phyloP scores from a whole-genome alignment of 192 early-diverging fungal species.

The Dimargaris verticillata region DNA sequence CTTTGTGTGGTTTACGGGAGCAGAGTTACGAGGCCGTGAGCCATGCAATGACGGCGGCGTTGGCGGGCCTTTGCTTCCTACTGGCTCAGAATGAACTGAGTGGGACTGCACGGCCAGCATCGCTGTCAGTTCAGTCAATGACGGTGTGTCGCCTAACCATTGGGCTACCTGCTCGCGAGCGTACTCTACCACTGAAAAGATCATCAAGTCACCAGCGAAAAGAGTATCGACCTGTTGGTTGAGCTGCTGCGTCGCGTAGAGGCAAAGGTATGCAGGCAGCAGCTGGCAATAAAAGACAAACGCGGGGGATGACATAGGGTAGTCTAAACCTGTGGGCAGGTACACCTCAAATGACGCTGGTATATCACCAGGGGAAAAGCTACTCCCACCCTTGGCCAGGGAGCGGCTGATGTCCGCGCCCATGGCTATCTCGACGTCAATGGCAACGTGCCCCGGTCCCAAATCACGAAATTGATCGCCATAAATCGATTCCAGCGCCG shows the following conservation, averaged over 20 bases:
- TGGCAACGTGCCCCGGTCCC: slow-evolving; percentile 10
- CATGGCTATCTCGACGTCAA: neutral
- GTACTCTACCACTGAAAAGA: slow-evolving; percentile 21
- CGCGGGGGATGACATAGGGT: slow-evolving; percentile 47
- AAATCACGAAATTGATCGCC: slow-evolving; percentile 30
- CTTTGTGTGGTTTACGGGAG: too few species aligned
- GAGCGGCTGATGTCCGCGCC: neutral
- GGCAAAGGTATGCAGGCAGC: slow-evolving; percentile 48
- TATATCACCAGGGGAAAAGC: too few species aligned
- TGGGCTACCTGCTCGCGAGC: neutral
- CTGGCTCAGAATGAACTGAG: neutral
- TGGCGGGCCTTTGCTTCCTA: neutral
- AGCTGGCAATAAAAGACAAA: slow-evolving; percentile 44
- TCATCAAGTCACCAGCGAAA: slow-evolving; percentile 25
- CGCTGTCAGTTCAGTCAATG: neutral
- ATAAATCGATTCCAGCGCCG: slow-evolving; percentile 52
- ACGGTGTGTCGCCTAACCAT: neutral
- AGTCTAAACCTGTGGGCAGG: slow-evolving; percentile 35
- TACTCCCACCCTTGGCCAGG: neutral
- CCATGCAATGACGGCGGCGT: neutral
- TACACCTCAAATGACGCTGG: slow-evolving; percentile 34
- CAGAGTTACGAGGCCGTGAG: neutral
- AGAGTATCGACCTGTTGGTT: slow-evolving; percentile 10
- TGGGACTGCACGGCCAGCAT: neutral
- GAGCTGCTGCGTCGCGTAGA: slow-evolving; percentile 11